Evolutionary conservation across 768 basidiomycete genomes (phyloP).

Genomic region (Nevesoporus exiguus): DNA sequence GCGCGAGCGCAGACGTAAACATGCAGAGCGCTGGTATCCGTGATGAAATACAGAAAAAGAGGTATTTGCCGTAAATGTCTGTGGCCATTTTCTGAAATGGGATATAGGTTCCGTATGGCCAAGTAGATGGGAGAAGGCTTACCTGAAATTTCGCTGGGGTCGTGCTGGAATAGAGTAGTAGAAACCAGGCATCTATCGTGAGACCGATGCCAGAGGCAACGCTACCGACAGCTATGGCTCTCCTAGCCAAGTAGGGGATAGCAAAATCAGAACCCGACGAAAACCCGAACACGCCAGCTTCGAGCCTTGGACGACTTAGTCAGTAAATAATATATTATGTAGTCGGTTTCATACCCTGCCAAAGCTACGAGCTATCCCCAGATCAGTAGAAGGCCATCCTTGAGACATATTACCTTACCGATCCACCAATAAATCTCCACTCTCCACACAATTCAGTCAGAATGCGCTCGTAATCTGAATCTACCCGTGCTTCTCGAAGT

Average conservation of each 20-base stretch:
- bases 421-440: slow-evolving; percentile 64
- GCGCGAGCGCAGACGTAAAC: slow-evolving; percentile 50
- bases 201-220: slow-evolving; percentile 65
- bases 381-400: not conserved
- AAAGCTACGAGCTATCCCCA: slow-evolving; percentile 51
- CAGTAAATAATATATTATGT: not conserved
- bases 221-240: slow-evolving; percentile 55
- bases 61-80: slow-evolving; percentile 57
- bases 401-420: slow-evolving; percentile 36
- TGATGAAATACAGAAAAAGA: slow-evolving; percentile 68
- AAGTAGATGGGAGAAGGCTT: slow-evolving; percentile 15
- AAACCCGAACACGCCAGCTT: slow-evolving; percentile 64
- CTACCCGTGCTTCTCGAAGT: slow-evolving; percentile 36
- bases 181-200: slow-evolving; percentile 60
- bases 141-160: slow-evolving; percentile 54
- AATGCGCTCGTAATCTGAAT: slow-evolving; percentile 51
- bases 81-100: slow-evolving; percentile 30
- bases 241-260: slow-evolving; percentile 44
- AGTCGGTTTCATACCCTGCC: slow-evolving; percentile 43
- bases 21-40: slow-evolving; percentile 62
- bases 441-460: slow-evolving; percentile 50
- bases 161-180: slow-evolving; percentile 57
- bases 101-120: not conserved
- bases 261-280: slow-evolving; percentile 49
- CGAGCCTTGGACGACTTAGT: slow-evolving; percentile 28